phyloP scores from a whole-genome alignment of 202 grass and related monocot species.

The Carex arenaria region DNA sequence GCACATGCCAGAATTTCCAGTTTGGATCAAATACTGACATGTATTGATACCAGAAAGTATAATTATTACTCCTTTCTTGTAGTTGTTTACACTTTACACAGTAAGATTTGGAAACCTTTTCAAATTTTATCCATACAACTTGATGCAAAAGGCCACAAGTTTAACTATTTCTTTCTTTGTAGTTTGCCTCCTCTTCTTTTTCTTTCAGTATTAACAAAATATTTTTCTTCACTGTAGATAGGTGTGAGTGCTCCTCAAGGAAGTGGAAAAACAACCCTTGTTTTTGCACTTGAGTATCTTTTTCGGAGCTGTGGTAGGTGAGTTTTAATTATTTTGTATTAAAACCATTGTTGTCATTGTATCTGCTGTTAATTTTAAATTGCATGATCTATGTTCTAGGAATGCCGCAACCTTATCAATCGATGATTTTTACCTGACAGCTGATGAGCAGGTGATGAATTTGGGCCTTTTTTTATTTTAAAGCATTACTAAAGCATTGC shows the following conservation, averaged over 20 bases:
- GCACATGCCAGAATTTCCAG: not conserved
- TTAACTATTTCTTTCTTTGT: not conserved
- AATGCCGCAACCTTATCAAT: constrained; percentile 78
- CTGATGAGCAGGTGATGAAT: constrained; percentile 62
- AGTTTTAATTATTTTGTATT: constrained; percentile 31
- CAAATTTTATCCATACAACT: not conserved
- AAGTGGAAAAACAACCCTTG: constrained; percentile 95
- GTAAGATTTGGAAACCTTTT: not conserved
- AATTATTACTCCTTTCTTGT: not conserved
- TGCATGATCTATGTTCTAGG: constrained; percentile 29
- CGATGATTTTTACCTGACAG: constrained; percentile 96
- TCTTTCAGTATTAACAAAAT: not conserved
- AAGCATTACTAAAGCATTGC: not conserved
- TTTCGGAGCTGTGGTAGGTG: constrained; percentile 70
- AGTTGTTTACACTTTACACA: not conserved
- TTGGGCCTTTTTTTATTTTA: not conserved
- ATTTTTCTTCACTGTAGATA: constrained; percentile 55
- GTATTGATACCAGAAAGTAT: not conserved
- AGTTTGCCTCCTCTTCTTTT: not conserved
- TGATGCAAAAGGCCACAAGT: not conserved
- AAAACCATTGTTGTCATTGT: not conserved
- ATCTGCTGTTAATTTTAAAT: constrained; percentile 1
- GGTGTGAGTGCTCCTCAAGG: constrained; percentile 95
- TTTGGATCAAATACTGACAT: not conserved
- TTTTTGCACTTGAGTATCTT: constrained; percentile 82